A percentile compares a stretch with the other conserved stretches of the same genome.
Conservation (phyloP, 2,329 filamentous ascomycete genomes). For the Clonostachys sp. region DNA sequence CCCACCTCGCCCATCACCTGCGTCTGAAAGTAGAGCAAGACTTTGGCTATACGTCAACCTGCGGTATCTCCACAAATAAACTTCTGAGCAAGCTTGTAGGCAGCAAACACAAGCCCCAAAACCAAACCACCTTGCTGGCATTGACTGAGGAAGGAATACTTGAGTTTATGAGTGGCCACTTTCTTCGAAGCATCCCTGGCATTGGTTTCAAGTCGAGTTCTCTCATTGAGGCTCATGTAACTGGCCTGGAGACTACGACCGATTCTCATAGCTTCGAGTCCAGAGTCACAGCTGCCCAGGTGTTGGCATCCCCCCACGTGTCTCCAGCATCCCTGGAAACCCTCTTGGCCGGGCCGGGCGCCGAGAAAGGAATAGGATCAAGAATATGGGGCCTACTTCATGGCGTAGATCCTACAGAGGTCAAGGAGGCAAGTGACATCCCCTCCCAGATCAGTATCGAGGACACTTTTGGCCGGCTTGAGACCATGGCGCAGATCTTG, state of each 20-base stretch:
- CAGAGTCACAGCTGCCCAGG: slow-evolving; percentile 58
- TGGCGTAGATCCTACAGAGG: slow-evolving; percentile 71
- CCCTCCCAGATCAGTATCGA: slow-evolving; percentile 93
- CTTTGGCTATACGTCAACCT: slow-evolving; percentile 81
- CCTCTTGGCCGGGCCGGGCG: slow-evolving; percentile 65
- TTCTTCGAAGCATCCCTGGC: slow-evolving; percentile 77
- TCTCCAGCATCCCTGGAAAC: slow-evolving; percentile 61
- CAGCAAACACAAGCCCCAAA: slow-evolving; percentile 78
- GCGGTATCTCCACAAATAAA: slow-evolving; percentile 85
- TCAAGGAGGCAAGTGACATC: slow-evolving; percentile 65
- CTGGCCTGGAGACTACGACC: slow-evolving; percentile 19
- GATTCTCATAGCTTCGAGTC: slow-evolving; percentile 28
- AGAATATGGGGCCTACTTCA: slow-evolving; percentile 77
- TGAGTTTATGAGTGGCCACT: slow-evolving; percentile 69
- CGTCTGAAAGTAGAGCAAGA: slow-evolving; percentile 68
- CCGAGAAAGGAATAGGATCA: slow-evolving; percentile 65
- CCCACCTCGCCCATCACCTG: slow-evolving; percentile 74
- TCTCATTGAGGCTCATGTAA: slow-evolving; percentile 50
- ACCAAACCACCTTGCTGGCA: slow-evolving; percentile 78
- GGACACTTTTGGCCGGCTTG: slow-evolving; percentile 77
- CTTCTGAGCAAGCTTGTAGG: slow-evolving; percentile 81
- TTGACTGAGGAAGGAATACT: slow-evolving; percentile 52
- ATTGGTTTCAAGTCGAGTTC: slow-evolving; percentile 67
- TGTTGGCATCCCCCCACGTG: slow-evolving; percentile 60
- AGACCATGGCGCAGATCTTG: slow-evolving; percentile 57